These are phyloP conservation scores for Boletellus emodensis DNA, from an alignment of 768 basidiomycete species.

Conservation along the genomic window DNA sequence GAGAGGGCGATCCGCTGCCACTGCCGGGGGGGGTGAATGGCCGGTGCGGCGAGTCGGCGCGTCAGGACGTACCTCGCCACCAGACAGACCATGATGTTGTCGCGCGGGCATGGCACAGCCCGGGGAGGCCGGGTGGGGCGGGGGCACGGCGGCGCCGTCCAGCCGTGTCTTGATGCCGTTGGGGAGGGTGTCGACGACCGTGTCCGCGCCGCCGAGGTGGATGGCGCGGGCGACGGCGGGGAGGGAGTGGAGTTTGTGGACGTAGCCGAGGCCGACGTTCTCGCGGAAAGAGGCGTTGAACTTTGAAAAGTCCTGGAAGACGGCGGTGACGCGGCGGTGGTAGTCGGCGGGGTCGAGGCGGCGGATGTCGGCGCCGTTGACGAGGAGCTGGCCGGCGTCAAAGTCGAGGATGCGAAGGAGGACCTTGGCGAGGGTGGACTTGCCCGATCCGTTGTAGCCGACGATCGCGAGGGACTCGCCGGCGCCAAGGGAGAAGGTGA, in stretches of 20 bases:
- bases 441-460: constrained; percentile 82
- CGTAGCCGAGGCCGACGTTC: constrained; percentile 81
- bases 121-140: constrained; percentile 30
- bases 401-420: constrained; percentile 77
- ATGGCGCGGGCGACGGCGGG: constrained; percentile 62
- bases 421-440: constrained; percentile 83
- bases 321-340: constrained; percentile 71
- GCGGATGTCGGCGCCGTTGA: constrained; percentile 71
- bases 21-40: constrained; percentile 34
- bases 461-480: constrained; percentile 86
- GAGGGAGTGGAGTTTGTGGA: constrained; percentile 56
- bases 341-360: constrained; percentile 63
- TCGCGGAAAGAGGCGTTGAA: constrained; percentile 74
- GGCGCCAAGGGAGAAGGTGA: constrained; percentile 65
- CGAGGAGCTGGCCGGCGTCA: constrained; percentile 58
- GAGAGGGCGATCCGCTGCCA: constrained; percentile 88
- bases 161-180: constrained; percentile 71
- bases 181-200: constrained; percentile 62
- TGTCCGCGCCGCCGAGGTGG: constrained; percentile 64
- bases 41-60: constrained; percentile 13
- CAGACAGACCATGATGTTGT: constrained; percentile 66
- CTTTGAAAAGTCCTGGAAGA: constrained; percentile 84
- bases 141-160: constrained; percentile 56
- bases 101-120: constrained; percentile 30
- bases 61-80: constrained; percentile 65